A percentile compares a stretch with the other conserved stretches of the same genome.
phyloP scores from a whole-genome alignment of 2,329 filamentous ascomycete species.

The Chalaropsis thielavioides region DNA sequence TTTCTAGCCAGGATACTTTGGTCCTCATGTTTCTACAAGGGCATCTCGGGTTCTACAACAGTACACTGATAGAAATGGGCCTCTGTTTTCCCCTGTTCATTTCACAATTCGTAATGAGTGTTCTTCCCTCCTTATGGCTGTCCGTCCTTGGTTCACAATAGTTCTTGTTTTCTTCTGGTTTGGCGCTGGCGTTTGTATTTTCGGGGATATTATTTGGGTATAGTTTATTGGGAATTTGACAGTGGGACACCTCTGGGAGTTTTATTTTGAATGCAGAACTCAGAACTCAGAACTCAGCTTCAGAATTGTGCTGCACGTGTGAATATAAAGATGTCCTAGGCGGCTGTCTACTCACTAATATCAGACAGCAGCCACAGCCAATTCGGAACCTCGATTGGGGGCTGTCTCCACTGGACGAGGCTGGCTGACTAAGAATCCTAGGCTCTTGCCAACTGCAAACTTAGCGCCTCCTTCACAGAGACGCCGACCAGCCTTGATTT shows the following conservation, averaged over 20 bases:
- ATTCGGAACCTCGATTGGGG: not conserved
- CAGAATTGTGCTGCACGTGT: not conserved
- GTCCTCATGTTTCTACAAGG: not conserved
- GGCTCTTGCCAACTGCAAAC: not conserved
- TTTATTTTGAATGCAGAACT: not conserved
- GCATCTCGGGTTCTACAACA: not conserved
- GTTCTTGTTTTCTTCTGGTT: not conserved
- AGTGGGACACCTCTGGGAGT: not conserved
- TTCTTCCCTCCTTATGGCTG: not conserved
- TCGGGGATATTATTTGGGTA: not conserved
- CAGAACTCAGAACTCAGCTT: not conserved
- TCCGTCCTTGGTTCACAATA: not conserved
- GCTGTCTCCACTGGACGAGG: not conserved
- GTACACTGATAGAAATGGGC: not conserved
- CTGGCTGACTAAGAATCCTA: slow-evolving; percentile 12
- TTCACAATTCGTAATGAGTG: not conserved
- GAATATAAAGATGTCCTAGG: not conserved
- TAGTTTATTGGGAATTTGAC: slow-evolving; percentile 1
- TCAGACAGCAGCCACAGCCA: not conserved
- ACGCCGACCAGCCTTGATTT: slow-evolving; percentile 14
- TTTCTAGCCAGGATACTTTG: not conserved
- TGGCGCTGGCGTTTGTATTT: not conserved
- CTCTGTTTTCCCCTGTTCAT: not conserved
- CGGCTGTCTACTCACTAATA: no score
- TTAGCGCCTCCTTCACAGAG: not conserved